Conservation (phyloP, 805 yeast genomes). For the Candida maesae region DNA sequence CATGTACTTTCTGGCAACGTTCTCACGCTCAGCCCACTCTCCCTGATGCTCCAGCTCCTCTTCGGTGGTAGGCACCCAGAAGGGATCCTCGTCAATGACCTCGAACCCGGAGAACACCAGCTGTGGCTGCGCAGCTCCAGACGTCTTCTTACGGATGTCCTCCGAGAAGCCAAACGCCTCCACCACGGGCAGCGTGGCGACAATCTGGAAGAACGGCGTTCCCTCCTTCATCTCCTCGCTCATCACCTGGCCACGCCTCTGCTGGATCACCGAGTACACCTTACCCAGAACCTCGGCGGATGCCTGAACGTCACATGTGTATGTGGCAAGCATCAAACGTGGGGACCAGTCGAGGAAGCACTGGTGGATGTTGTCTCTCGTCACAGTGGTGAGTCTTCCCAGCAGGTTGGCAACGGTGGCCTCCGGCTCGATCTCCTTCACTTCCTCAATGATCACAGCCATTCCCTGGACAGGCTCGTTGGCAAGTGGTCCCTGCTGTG, state of each 20-base stretch:
- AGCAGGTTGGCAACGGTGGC: conserved; percentile 42
- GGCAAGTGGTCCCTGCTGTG: conserved; percentile 81
- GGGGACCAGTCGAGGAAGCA: conserved; percentile 82
- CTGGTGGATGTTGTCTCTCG: conserved; percentile 69
- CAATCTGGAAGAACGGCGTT: conserved; percentile 89
- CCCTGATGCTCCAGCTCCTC: conserved; percentile 94
- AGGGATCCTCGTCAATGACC: conserved; percentile 86
- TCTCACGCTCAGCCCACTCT: conserved; percentile 87
- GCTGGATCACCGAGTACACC: conserved; percentile 91
- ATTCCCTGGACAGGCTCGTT: conserved; percentile 87
- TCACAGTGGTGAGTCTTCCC: conserved; percentile 71
- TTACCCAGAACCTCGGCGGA: conserved; percentile 92
- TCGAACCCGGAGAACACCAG: conserved; percentile 87
- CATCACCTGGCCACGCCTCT: conserved; percentile 77
- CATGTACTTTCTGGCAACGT: conserved; percentile 84
- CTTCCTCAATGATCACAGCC: conserved; percentile 42
- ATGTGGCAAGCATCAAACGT: conserved; percentile 86
- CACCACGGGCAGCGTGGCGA: conserved; percentile 83
- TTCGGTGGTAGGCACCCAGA: conserved; percentile 98
- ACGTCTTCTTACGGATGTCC: conserved; percentile 86
- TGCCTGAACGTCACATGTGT: conserved; percentile 92
- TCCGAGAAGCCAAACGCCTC: conserved; percentile 97
- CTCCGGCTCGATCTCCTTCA: conserved; percentile 20
- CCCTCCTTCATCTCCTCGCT: conserved; percentile 98
- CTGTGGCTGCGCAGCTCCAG: conserved; percentile 98